Percentiles rank a stretch among this genome's conserved stretches.
Evolutionary conservation across 2,329 filamentous ascomycete genomes (phyloP).

Genomic region (Fusarium sp.): DNA sequence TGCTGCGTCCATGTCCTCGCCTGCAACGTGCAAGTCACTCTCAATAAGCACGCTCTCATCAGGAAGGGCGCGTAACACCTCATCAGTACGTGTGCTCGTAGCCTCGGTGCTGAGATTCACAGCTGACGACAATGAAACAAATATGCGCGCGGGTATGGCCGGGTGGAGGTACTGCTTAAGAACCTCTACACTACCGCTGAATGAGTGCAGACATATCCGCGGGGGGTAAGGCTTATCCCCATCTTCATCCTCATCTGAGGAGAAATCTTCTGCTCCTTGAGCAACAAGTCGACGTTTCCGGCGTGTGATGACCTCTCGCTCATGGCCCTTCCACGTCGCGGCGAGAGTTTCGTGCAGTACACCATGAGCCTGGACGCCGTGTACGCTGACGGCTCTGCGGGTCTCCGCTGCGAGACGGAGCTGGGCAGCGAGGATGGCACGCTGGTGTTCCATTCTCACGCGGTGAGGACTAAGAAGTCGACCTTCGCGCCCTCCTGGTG

Average conservation of each 20-base stretch:
- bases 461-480: slow-evolving; percentile 74
- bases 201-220: slow-evolving; percentile 93
- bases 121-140: slow-evolving; percentile 86
- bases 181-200: slow-evolving; percentile 80
- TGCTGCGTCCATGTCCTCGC: slow-evolving; percentile 80
- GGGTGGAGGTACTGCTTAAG: slow-evolving; percentile 82
- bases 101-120: slow-evolving; percentile 77
- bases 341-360: slow-evolving; percentile 74
- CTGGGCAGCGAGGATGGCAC: slow-evolving; percentile 73
- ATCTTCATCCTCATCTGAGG: slow-evolving; percentile 48
- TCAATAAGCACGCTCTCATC: slow-evolving; percentile 86
- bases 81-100: slow-evolving; percentile 63
- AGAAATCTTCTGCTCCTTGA: slow-evolving; percentile 60
- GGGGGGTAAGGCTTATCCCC: slow-evolving; percentile 78
- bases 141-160: slow-evolving; percentile 80
- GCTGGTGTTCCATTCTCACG: slow-evolving; percentile 77
- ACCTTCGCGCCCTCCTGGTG: slow-evolving; percentile 78
- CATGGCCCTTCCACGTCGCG: slow-evolving; percentile 77
- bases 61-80: slow-evolving; percentile 78
- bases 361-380: slow-evolving; percentile 82
- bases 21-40: slow-evolving; percentile 89
- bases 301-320: slow-evolving; percentile 70
- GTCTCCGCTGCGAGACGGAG: slow-evolving; percentile 77
- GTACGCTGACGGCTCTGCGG: slow-evolving; percentile 74
- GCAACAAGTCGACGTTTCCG: slow-evolving; percentile 66